Conservation (phyloP, 495 filamentous ascomycete genomes). For the Xylaria telfairii region DNA sequence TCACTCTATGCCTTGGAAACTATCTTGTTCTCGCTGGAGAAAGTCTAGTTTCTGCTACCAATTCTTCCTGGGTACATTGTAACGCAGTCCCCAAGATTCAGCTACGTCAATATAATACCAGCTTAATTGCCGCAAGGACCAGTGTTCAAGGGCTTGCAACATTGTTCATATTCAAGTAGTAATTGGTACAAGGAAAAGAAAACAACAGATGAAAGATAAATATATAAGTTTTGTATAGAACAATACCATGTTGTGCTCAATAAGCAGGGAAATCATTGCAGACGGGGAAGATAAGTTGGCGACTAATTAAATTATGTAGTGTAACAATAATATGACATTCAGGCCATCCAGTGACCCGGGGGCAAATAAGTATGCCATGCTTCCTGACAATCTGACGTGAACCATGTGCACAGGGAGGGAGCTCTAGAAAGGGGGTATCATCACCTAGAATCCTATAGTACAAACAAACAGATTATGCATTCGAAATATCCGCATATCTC, state of each 20-base stretch:
- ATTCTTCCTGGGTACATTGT: no score
- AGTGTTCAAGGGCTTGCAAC: no score
- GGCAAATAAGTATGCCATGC: not conserved
- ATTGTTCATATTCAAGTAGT: not conserved
- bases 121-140: no score
- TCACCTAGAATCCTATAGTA: conserved; percentile 15
- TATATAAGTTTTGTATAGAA: not conserved
- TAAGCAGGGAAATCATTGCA: not conserved
- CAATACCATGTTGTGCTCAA: not conserved
- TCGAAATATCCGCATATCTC: not conserved
- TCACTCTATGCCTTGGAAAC: no score
- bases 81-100: no score
- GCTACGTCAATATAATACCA: no score
- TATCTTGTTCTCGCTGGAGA: no score
- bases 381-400: conserved; percentile 3
- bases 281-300: not conserved
- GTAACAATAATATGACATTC: not conserved
- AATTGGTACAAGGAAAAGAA: not conserved
- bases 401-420: not conserved
- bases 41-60: no score
- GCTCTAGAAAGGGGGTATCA: conserved; percentile 15
- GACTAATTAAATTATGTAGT: not conserved
- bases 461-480: conserved; percentile 4
- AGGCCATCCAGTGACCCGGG: not conserved
- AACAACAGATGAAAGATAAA: not conserved